Base-by-base conservation (phyloP, 2,329 filamentous ascomycete genomes). In the Cytospora piceicola region DNA sequence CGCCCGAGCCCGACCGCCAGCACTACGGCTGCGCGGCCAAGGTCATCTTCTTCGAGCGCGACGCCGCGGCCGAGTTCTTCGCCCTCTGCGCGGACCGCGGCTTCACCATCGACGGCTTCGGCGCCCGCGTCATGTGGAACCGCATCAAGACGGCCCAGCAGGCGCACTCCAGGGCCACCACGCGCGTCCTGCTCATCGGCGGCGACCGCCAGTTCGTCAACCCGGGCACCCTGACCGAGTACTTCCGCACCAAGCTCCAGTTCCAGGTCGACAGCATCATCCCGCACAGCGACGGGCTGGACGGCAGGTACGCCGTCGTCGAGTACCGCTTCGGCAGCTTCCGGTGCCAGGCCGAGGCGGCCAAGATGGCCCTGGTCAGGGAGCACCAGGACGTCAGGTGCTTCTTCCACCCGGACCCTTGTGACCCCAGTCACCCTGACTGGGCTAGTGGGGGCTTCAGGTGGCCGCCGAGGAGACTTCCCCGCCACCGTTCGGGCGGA, bases 281-380 rank as follows among this genome's bases (percentile, higher is more conserved):
- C 3, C 70, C 73, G 22, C 64, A 68, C 30, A 73, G 68, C 2
- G 69, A 67, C 0, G 67, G 68, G 0, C 73, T 75, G 27, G 71
- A 27, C 4, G n/a, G 56, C 34, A 46, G 30, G 64, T 62, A 39
- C 24, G 63, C 63, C 39, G 76, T 80, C 2, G 68, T 83, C 17
- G 83, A 86, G 75, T 84, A 81, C 69, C 77, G 80, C 14, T 87
- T 87, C 69, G 83, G 82, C 0, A 85, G 83, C 63, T 87, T 79
- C 65, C 79, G 83, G 0, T 84, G 81, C 73, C 85, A 87, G 77
- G 78, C 83, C 0, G 79, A 85, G 74, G 78, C 81, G 60, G 83
- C 80, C 2, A 73, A 74, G 42, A 73, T 75, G 71, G 71, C 75
- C 0, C 58, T 76, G 3, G 59, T 67, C 14, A 61, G 73, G 42